A percentile compares a stretch with the other conserved stretches of the same genome.
These are phyloP conservation scores for Liriodendron chinense DNA, from an alignment of 164 flowering plant genomes.

Conservation along the genomic window DNA sequence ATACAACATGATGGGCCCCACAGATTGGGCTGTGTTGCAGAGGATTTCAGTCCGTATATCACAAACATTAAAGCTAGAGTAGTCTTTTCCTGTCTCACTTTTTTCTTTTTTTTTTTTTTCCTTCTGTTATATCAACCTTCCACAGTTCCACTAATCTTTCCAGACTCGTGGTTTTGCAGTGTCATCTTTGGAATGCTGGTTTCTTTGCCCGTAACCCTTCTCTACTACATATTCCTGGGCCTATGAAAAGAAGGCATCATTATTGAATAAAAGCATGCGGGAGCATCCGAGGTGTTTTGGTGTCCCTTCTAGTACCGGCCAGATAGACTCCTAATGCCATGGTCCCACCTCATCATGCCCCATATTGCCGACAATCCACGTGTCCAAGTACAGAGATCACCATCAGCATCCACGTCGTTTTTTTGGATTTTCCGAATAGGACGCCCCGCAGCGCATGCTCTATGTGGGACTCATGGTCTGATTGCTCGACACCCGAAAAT, in stretches of 20 bases:
- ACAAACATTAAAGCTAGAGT: not conserved
- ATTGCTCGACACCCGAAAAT: not conserved
- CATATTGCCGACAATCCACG: not conserved
- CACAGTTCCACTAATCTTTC: not conserved
- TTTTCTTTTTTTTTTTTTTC: not conserved
- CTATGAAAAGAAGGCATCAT: conserved; percentile 25
- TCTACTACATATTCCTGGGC: conserved; percentile 57
- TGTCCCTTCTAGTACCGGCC: not conserved
- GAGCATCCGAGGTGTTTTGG: conserved; percentile 16
- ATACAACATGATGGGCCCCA: no score
- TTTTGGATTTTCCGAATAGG: not conserved
- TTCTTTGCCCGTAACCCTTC: conserved; percentile 61
- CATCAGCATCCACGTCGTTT: not conserved
- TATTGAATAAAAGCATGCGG: conserved; percentile 10
- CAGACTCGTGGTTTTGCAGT: conserved; percentile 34
- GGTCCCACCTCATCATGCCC: not conserved
- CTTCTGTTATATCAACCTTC: not conserved
- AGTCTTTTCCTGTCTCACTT: not conserved
- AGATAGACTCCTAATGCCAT: not conserved
- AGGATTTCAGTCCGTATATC: not conserved
- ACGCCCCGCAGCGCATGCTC: not conserved
- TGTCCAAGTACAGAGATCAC: not conserved
- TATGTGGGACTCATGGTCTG: not conserved
- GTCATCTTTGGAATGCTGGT: conserved; percentile 73
- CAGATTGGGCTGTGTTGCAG: no score